Evolutionary conservation across 176 grass and related monocot species (phyloP).

Genomic region (Cenchrus purpureus): DNA sequence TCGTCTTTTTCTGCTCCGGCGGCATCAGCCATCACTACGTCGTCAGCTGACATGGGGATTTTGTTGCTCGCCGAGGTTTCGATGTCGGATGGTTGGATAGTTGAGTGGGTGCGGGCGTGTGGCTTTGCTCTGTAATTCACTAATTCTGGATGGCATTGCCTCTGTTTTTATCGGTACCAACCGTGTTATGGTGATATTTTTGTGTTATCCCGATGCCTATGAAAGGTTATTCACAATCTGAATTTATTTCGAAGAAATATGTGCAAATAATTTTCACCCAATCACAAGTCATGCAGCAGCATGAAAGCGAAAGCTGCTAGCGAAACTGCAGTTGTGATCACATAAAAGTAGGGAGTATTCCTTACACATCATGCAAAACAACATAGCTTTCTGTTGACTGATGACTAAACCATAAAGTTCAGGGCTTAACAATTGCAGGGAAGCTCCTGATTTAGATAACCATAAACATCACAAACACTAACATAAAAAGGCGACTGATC

Average conservation of each 20-base stretch:
- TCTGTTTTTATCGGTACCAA: not conserved
- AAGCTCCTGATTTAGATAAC: not conserved
- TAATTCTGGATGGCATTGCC: not conserved
- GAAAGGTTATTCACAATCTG: not conserved
- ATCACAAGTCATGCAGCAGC: not conserved
- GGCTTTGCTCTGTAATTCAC: not conserved
- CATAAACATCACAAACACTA: not conserved
- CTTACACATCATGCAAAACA: not conserved
- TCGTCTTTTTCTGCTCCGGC: not conserved
- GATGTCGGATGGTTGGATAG: not conserved
- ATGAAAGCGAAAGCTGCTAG: not conserved
- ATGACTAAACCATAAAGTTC: not conserved
- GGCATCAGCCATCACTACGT: not conserved
- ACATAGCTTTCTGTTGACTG: not conserved
- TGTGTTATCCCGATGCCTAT: not conserved
- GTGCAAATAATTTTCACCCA: not conserved
- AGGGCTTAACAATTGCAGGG: not conserved
- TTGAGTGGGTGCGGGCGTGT: not conserved
- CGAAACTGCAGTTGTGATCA: not conserved
- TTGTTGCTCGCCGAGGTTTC: not conserved
- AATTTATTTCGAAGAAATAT: not conserved
- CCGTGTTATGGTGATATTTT: not conserved
- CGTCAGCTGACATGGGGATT: constrained; percentile 15
- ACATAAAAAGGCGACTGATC: not conserved
- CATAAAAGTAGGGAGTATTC: not conserved